Evolutionary conservation across 2,329 filamentous ascomycete genomes (phyloP).

Genomic region (Penicillium paneum): DNA sequence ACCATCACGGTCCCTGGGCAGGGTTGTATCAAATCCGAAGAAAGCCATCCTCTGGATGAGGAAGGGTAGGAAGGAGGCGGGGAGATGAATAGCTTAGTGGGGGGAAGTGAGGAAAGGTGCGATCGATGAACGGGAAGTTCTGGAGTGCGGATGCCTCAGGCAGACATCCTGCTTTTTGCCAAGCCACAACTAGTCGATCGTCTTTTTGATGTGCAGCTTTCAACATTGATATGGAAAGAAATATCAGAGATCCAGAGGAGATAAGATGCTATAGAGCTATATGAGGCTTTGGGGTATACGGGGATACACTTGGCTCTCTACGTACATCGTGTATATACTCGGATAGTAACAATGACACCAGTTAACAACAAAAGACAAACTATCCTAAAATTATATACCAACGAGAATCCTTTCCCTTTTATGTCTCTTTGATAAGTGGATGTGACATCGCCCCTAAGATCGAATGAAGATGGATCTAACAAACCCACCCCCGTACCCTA

Average conservation of each 20-base stretch:
- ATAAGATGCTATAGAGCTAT: neutral
- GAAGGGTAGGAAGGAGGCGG: slow-evolving; percentile 4
- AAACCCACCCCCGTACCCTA: neutral
- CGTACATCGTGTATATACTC: neutral
- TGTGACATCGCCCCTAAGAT: neutral
- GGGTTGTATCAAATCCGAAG: slow-evolving; percentile 78
- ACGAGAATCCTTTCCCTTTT: neutral
- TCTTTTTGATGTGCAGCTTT: slow-evolving; percentile 1
- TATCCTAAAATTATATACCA: neutral
- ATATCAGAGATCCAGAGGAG: too few relatives aligned
- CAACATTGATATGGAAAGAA: neutral
- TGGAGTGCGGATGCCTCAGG: slow-evolving; percentile 20
- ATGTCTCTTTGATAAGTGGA: neutral
- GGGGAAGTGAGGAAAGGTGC: slow-evolving; percentile 10
- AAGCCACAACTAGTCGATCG: slow-evolving; percentile 11
- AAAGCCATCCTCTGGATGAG: slow-evolving; percentile 64
- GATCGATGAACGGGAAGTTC: slow-evolving; percentile 16
- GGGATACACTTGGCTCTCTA: neutral
- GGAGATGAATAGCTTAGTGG: slow-evolving; percentile 16
- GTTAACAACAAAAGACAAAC: neutral
- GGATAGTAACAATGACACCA: neutral
- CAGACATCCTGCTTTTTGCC: neutral
- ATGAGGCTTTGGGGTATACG: neutral
- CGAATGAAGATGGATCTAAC: neutral
- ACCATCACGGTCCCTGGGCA: slow-evolving; percentile 61